Conservation (phyloP, 2,329 filamentous ascomycete species). For the Verticillium zaregamsianum region DNA sequence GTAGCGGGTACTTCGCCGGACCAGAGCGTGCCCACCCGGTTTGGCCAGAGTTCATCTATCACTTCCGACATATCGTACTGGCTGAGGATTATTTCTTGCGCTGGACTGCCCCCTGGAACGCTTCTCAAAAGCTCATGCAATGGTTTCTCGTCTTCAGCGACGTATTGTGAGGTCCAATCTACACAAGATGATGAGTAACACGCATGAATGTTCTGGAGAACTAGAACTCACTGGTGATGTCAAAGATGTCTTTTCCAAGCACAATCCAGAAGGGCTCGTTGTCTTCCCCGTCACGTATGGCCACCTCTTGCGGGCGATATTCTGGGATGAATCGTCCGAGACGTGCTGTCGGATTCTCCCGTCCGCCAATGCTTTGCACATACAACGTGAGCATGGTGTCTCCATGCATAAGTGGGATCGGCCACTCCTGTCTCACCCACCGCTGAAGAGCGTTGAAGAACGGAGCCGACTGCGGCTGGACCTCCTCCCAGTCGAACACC, state of each 20-base stretch:
- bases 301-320: constrained; percentile 2
- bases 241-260: constrained; percentile 4
- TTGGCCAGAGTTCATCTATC: not conserved
- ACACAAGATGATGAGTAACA: not conserved
- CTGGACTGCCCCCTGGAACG: constrained; percentile 4
- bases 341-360: not conserved
- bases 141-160: not conserved
- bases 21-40: constrained; percentile 4
- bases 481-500: not conserved
- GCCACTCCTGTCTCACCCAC: not conserved
- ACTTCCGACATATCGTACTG: not conserved
- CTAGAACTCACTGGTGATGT: constrained; percentile 8
- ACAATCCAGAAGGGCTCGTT: constrained; percentile 5
- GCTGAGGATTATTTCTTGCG: not conserved
- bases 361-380: not conserved
- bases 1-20: not conserved
- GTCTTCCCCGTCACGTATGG: not conserved
- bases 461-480: not conserved
- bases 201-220: not conserved
- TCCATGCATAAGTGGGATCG: not conserved
- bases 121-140: not conserved
- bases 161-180: not conserved
- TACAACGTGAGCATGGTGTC: not conserved
- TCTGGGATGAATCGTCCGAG: not conserved
- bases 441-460: not conserved